These are phyloP conservation scores for Leishmania gerbilli DNA, from an alignment of 208 protist genomes.

Conservation along the genomic window DNA sequence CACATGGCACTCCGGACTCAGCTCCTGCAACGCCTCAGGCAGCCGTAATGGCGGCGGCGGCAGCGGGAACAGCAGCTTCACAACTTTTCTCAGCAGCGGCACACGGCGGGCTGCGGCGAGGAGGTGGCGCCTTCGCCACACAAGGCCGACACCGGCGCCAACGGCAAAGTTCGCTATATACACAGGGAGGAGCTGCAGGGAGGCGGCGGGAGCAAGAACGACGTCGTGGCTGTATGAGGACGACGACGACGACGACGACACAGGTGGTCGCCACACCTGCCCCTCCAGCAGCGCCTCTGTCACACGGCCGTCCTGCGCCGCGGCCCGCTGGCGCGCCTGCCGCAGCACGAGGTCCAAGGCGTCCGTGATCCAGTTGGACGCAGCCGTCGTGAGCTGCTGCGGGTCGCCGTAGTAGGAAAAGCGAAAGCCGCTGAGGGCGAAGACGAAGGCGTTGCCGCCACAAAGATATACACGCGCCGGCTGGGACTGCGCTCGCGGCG, in stretches of 20 bases:
- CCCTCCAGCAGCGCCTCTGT: not conserved
- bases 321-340: slow-evolving; percentile 20
- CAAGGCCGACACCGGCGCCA: slow-evolving; percentile 26
- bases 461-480: slow-evolving; percentile 35
- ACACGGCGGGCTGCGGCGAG: slow-evolving; percentile 13
- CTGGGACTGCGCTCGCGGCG: not conserved
- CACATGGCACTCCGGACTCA: slow-evolving; percentile 26
- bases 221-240: slow-evolving; percentile 16
- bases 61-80: slow-evolving; percentile 23
- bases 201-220: slow-evolving; percentile 32
- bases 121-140: slow-evolving; percentile 17
- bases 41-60: slow-evolving; percentile 34
- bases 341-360: slow-evolving; percentile 22
- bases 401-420: slow-evolving; percentile 37
- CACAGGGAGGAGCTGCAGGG: slow-evolving; percentile 35
- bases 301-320: slow-evolving; percentile 11
- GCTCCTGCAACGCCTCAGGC: slow-evolving; percentile 34
- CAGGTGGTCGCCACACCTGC: slow-evolving; percentile 16
- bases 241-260: not conserved
- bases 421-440: slow-evolving; percentile 59
- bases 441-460: slow-evolving; percentile 46
- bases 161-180: slow-evolving; percentile 35
- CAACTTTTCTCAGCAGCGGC: slow-evolving; percentile 15
- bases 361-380: slow-evolving; percentile 34
- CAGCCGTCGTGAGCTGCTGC: slow-evolving; percentile 33